Conservation (phyloP, 176 grass and related monocot genomes). For the Cenchrus americanus region DNA sequence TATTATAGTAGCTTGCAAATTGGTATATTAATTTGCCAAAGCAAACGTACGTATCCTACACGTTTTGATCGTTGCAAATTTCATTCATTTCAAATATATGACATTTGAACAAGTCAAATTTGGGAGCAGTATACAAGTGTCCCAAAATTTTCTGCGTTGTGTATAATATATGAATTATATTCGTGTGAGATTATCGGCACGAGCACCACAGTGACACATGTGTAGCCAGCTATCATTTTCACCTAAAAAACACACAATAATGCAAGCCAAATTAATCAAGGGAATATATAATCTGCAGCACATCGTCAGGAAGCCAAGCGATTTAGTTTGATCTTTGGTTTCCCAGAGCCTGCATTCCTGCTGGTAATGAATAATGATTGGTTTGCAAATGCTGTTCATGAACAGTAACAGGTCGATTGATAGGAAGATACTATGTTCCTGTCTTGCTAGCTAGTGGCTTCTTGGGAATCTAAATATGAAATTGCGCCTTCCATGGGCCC, state of each 20-base stretch:
- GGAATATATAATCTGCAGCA: neutral
- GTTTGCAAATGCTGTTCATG: neutral
- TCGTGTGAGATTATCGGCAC: neutral
- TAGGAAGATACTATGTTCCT: neutral
- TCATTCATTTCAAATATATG: neutral
- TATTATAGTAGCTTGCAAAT: neutral
- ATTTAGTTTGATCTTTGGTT: neutral
- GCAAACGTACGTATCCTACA: neutral
- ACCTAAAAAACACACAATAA: neutral
- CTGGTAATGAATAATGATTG: neutral
- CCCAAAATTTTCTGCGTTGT: too few species aligned
- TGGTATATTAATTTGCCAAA: neutral
- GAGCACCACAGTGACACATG: neutral
- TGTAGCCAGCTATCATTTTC: neutral
- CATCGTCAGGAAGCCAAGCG: neutral
- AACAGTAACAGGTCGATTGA: neutral
- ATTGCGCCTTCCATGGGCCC: neutral
- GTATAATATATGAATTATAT: neutral
- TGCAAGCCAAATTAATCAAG: neutral
- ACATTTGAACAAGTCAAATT: too few species aligned
- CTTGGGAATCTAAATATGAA: conserved; percentile 9
- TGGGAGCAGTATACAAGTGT: neutral
- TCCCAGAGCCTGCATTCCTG: neutral
- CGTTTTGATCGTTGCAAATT: neutral
- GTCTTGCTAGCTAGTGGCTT: conserved; percentile 42